These are phyloP conservation scores for Colletotrichum godetiae DNA, from an alignment of 2,329 filamentous ascomycete genomes.

Conservation along the genomic window DNA sequence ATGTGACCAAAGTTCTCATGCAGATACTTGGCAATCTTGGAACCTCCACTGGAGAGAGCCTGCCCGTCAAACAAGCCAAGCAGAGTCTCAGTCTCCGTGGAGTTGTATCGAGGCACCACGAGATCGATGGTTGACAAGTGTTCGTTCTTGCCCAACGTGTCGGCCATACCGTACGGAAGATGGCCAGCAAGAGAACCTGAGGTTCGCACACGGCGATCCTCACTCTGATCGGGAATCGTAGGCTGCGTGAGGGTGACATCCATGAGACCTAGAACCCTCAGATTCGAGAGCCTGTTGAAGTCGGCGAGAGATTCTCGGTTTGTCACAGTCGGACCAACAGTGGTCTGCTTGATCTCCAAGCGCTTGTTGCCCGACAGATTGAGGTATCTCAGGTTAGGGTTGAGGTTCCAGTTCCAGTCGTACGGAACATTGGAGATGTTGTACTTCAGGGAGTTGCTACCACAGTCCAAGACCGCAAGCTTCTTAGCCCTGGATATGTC, in stretches of 20 bases:
- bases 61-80: conserved; percentile 97
- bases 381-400: conserved; percentile 92
- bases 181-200: conserved; percentile 93
- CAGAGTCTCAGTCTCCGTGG: conserved; percentile 88
- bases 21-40: conserved; percentile 94
- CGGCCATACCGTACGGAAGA: conserved; percentile 96
- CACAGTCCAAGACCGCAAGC: conserved; percentile 91
- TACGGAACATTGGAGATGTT: conserved; percentile 99
- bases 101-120: conserved; percentile 91
- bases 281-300: conserved; percentile 85
- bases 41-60: conserved; percentile 87
- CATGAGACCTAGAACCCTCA: conserved; percentile 93
- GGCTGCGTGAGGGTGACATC: conserved; percentile 96
- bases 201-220: conserved; percentile 95
- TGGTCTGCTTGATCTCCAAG: conserved; percentile 84
- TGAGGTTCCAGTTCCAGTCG: conserved; percentile 99
- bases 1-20: conserved; percentile 94
- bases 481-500: conserved; percentile 95
- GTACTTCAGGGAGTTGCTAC: conserved; percentile 96
- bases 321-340: conserved; percentile 62
- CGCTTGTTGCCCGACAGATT: conserved; percentile 98
- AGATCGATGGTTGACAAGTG: conserved; percentile 96
- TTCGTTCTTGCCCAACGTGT: conserved; percentile 91
- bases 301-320: conserved; percentile 83
- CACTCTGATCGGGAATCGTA: conserved; percentile 93